A percentile compares a stretch with the other conserved stretches of the same genome.
Evolutionary conservation across 2,329 filamentous ascomycete genomes (phyloP).

Genomic region (Aspergillus transmontanensis): DNA sequence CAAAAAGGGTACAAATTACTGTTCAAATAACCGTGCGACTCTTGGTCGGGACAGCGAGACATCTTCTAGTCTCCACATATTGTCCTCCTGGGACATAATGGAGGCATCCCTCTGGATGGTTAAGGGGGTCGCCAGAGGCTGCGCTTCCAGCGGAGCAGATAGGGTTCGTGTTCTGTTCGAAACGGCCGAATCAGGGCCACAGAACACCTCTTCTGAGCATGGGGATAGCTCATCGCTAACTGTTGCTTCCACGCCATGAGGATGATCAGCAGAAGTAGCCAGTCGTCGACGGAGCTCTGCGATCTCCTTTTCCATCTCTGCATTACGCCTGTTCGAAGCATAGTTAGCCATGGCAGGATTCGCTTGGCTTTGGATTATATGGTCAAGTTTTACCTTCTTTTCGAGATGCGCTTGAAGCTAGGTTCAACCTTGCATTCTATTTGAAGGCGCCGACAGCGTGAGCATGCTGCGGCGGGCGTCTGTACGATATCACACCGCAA

Average conservation of each 20-base stretch:
- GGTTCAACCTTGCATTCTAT: slow-evolving; percentile 67
- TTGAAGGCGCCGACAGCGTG: slow-evolving; percentile 62
- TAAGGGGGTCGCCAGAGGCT: slow-evolving; percentile 36
- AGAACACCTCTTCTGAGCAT: slow-evolving; percentile 38
- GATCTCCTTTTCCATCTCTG: slow-evolving; percentile 62
- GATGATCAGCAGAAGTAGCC: slow-evolving; percentile 34
- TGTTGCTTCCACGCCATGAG: slow-evolving; percentile 27
- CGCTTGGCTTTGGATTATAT: neutral
- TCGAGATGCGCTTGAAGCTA: slow-evolving; percentile 67
- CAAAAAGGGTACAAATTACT: slow-evolving; percentile 32
- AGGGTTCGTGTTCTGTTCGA: slow-evolving; percentile 32
- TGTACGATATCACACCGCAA: slow-evolving; percentile 67
- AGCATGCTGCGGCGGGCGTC: slow-evolving; percentile 63
- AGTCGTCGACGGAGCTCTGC: slow-evolving; percentile 50
- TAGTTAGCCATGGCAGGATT: slow-evolving; percentile 12
- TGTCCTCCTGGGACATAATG: slow-evolving; percentile 40
- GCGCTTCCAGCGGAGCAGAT: slow-evolving; percentile 36
- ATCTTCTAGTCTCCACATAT: slow-evolving; percentile 54
- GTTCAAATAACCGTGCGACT: slow-evolving; percentile 47
- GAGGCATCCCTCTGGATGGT: slow-evolving; percentile 36
- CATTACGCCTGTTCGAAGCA: slow-evolving; percentile 55
- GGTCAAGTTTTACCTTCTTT: slow-evolving; percentile 47
- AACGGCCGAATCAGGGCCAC: slow-evolving; percentile 32
- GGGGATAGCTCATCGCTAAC: slow-evolving; percentile 35
- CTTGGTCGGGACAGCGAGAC: slow-evolving; percentile 40